Evolutionary conservation across 495 filamentous ascomycete species (phyloP), one percentile per base, ranked within the genome.

Genomic region (Parathielavia appendiculata): DNA sequence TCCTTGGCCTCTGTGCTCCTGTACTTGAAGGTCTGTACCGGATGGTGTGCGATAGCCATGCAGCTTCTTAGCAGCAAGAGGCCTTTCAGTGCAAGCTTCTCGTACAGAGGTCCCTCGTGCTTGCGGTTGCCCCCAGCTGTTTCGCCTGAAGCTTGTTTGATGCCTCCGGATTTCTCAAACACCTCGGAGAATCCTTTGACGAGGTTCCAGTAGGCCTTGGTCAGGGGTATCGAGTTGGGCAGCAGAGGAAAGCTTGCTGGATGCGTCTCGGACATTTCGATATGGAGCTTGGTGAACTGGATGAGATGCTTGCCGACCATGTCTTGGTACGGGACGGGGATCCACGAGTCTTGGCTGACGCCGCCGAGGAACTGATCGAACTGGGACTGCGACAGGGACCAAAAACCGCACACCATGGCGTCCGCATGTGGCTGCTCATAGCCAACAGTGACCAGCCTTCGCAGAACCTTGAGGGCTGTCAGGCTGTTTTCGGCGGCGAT

Each of bases 251-350:
- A 97, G 30, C 88, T 86, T 6, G 85, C 84, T 11, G 91, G 86
- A 65, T 92, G 90, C 12, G 71, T 68, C 50, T 77, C 78, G 5
- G 86, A 82, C 86, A 97, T 92, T 41, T 91, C 84, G 22, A 93
- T 76, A 69, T 97, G 92, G 10, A 97, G 76, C 72, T 98, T 97
- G 12, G 92, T 84, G 47, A 96, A 84, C 67, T 96, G 92, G 50
- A 95, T 66, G 9, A 95, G 74, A 59, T 97, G 92, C 63, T 91
- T 91, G 60, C 89, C 87, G n/a, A 95, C 72, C 32, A 85, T 60
- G 23, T 75, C 75, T 51, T 74, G 69, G 14, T 73, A 76, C 0
- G 71, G 64, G 5, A 69, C 66, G 11, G 81, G 66, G n/a, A 78
- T 71, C 56, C 75, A 68, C 56, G 78, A 75, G 30, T 80, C 76